These are phyloP conservation scores for Alternaria infectoria DNA, from an alignment of 2,329 filamentous ascomycete species.

Conservation along the genomic window DNA sequence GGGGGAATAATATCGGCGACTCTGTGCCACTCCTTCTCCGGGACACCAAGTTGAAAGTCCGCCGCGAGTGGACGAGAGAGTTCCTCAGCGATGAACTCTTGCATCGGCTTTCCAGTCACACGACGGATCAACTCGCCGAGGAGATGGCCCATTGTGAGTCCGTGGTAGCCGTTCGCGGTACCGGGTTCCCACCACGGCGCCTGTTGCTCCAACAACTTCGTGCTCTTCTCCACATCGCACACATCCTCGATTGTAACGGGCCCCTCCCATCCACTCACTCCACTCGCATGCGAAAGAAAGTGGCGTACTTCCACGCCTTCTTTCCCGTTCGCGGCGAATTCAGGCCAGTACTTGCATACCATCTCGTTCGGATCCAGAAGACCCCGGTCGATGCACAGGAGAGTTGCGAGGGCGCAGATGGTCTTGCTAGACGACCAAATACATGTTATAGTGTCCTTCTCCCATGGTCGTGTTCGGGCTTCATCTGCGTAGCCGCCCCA, in stretches of 20 bases:
- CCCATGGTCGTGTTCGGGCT: slow-evolving; percentile 13
- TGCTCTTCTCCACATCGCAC: slow-evolving; percentile 11
- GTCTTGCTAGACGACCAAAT: slow-evolving; percentile 27
- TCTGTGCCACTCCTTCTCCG: slow-evolving; percentile 8
- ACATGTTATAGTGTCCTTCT: slow-evolving; percentile 24
- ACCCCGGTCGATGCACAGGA: slow-evolving; percentile 21
- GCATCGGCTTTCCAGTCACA: slow-evolving; percentile 9
- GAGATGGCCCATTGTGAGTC: slow-evolving; percentile 21
- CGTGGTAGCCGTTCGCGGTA: slow-evolving; percentile 22
- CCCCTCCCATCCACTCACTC: slow-evolving; percentile 20
- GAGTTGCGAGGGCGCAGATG: slow-evolving; percentile 14
- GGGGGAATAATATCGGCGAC: slow-evolving; percentile 20
- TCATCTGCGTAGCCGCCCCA: slow-evolving; percentile 24
- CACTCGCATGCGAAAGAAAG: slow-evolving; percentile 20
- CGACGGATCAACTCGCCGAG: slow-evolving; percentile 15
- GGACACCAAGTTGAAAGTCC: slow-evolving; percentile 21
- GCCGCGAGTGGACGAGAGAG: slow-evolving; percentile 64
- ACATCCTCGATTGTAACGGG: slow-evolving; percentile 7
- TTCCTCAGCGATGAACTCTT: slow-evolving; percentile 61
- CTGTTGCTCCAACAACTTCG: slow-evolving; percentile 15
- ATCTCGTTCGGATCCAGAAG: slow-evolving; percentile 22
- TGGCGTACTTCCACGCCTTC: slow-evolving; percentile 21
- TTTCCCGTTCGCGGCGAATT: slow-evolving; percentile 25
- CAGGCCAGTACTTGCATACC: slow-evolving; percentile 28
- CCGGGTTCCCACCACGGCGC: slow-evolving; percentile 26